Percentiles rank a stretch among this genome's conserved stretches.
Conservation (phyloP, 768 basidiomycete genomes). For the Lactarius quietus region DNA sequence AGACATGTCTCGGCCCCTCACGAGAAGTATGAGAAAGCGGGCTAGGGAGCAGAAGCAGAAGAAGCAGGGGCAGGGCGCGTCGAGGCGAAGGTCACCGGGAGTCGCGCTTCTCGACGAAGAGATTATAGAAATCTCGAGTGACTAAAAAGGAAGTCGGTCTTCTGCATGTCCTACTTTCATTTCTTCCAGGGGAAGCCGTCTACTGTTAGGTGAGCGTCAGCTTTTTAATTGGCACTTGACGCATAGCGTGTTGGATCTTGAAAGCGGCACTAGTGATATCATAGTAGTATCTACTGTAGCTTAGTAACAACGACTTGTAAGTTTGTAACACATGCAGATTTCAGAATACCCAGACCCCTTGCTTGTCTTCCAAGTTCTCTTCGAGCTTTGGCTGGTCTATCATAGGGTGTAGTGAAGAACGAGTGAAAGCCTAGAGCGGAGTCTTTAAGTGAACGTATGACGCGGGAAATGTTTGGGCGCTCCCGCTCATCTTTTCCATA, state of each 20-base stretch:
- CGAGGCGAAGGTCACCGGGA: neutral
- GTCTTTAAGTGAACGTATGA: too few relatives aligned
- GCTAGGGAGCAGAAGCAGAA: neutral
- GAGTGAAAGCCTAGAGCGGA: too few relatives aligned
- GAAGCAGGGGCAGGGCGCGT: neutral
- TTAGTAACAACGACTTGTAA: neutral
- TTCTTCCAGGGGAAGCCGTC: neutral
- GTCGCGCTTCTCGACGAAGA: neutral
- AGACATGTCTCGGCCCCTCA: neutral
- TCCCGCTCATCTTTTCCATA: too few relatives aligned
- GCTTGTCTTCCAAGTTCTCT: too few relatives aligned
- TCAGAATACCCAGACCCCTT: too few relatives aligned
- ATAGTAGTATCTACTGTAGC: neutral
- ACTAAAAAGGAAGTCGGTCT: neutral
- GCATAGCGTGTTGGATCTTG: neutral
- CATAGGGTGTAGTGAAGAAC: too few relatives aligned
- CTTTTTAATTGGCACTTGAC: neutral
- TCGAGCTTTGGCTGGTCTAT: too few relatives aligned
- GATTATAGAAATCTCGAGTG: conserved; percentile 21
- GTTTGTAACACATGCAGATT: too few relatives aligned
- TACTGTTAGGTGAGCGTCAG: neutral
- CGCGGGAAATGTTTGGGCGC: too few relatives aligned
- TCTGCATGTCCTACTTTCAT: neutral
- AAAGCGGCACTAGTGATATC: neutral
- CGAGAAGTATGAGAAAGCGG: neutral